Percentiles rank a stretch among this genome's conserved stretches.
phyloP scores from a whole-genome alignment of 2,329 filamentous ascomycete genomes.

The Anthostomella pinea region DNA sequence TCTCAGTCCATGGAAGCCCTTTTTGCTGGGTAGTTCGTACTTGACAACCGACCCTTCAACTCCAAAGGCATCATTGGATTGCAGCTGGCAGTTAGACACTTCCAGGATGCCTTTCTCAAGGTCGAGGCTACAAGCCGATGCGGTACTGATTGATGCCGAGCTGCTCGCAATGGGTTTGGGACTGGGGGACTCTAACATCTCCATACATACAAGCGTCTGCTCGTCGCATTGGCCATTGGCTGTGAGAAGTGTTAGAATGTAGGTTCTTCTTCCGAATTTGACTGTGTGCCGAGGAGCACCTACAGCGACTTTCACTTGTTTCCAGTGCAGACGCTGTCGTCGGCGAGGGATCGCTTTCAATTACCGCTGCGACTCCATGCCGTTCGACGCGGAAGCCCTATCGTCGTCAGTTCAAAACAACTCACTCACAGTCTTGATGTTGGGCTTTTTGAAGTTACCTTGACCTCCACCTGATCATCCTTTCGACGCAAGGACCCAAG shows the following conservation, averaged over 20 bases:
- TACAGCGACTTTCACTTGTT: conserved; percentile 47
- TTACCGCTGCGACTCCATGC: conserved; percentile 52
- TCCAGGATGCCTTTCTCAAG: conserved; percentile 24
- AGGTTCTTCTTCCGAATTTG: conserved; percentile 37
- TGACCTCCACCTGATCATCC: conserved; percentile 63
- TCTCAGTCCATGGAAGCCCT: conserved; percentile 32
- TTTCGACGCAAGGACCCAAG: conserved; percentile 54
- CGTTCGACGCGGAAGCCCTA: conserved; percentile 59
- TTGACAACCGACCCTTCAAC: conserved; percentile 22
- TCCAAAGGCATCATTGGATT: conserved; percentile 10
- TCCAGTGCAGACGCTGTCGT: conserved; percentile 46
- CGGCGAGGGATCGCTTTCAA: conserved; percentile 45
- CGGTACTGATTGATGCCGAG: conserved; percentile 13
- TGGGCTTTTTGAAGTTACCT: conserved; percentile 33
- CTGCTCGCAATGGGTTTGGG: conserved; percentile 8
- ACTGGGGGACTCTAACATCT: conserved; percentile 12
- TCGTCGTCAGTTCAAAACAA: background rate
- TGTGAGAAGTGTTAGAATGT: conserved; percentile 45
- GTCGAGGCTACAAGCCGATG: conserved; percentile 5
- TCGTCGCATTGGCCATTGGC: conserved; percentile 58
- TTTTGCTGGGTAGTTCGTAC: conserved; percentile 37
- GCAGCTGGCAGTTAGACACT: conserved; percentile 21
- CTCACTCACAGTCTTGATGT: conserved; percentile 1
- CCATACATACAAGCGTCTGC: conserved; percentile 42
- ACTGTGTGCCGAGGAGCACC: conserved; percentile 42